Percentiles rank a stretch among this genome's conserved stretches.
Evolutionary conservation across 2,329 filamentous ascomycete species (phyloP).

Genomic region (Colletotrichum gloeosporioides): DNA sequence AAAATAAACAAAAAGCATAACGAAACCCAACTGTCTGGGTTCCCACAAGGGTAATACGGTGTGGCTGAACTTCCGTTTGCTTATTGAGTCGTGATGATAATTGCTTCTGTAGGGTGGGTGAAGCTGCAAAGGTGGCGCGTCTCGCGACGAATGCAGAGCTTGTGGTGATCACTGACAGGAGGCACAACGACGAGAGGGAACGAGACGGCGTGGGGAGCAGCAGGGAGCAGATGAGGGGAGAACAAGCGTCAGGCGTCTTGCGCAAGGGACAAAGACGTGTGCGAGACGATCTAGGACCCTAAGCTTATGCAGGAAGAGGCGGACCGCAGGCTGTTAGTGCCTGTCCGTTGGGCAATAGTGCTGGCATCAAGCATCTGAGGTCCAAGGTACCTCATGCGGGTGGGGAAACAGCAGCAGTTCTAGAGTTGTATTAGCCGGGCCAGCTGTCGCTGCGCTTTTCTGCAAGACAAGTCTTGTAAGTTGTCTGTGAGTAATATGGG

Average conservation of each 20-base stretch:
- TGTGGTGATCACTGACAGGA: background rate
- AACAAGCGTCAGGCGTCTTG: background rate
- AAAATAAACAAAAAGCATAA: background rate
- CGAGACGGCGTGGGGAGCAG: background rate
- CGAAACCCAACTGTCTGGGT: background rate
- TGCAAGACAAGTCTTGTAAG: background rate
- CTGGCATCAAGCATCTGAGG: constrained; percentile 12
- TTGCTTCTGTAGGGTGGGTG: background rate
- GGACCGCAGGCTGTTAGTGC: constrained; percentile 14
- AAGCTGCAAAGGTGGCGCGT: background rate
- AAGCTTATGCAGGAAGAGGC: constrained; percentile 19
- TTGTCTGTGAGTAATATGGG: background rate
- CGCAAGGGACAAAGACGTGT: constrained; percentile 1
- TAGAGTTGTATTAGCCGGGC: background rate
- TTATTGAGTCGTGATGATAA: background rate
- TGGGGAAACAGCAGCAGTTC: background rate
- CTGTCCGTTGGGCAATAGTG: background rate
- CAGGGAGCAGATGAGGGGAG: background rate
- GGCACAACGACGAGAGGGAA: background rate
- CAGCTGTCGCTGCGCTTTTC: background rate
- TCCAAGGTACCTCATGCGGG: background rate
- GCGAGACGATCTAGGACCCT: background rate
- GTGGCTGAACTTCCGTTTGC: background rate
- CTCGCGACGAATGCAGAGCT: constrained; percentile 3
- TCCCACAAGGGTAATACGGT: background rate